A percentile compares a stretch with the other conserved stretches of the same genome.
Conservation (phyloP, 805 yeast species). For the Ogataea salicorniae region DNA sequence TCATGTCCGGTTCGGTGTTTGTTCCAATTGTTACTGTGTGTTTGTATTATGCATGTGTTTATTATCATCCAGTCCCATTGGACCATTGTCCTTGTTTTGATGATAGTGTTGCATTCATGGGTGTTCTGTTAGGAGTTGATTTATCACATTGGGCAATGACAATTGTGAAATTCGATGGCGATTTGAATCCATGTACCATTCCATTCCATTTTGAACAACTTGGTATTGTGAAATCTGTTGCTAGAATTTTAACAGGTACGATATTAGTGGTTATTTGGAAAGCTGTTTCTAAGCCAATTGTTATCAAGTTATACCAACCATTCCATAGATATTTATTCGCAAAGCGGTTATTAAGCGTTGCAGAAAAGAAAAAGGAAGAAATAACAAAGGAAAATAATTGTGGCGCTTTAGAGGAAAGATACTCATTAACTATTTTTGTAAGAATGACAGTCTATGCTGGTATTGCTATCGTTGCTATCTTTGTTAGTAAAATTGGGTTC, state of each 20-base stretch:
- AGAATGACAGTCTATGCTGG: constrained; percentile 81
- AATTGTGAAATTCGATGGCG: constrained; percentile 10
- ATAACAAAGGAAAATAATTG: constrained; percentile 18
- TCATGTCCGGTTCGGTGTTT: constrained; percentile 25
- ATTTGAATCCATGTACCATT: constrained; percentile 27
- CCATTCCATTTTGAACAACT: constrained; percentile 37
- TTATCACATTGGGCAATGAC: constrained; percentile 49
- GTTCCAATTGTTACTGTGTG: constrained; percentile 36
- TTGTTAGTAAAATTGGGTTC: constrained; percentile 8
- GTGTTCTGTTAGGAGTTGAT: constrained; percentile 78
- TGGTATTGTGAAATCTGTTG: constrained; percentile 37
- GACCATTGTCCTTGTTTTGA: constrained; percentile 97
- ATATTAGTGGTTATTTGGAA: constrained; percentile 68
- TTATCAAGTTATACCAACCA: constrained; percentile 55
- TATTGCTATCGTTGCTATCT: constrained; percentile 52
- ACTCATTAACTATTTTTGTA: constrained; percentile 73
- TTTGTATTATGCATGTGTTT: constrained; percentile 47
- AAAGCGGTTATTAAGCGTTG: background rate
- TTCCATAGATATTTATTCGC: constrained; percentile 32
- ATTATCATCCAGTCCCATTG: constrained; percentile 74
- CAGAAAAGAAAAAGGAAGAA: background rate
- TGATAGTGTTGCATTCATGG: constrained; percentile 89
- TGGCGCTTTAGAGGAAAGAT: constrained; percentile 55
- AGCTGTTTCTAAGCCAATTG: constrained; percentile 58
- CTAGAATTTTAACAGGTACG: constrained; percentile 61